Conservation (phyloP, 1,284 basidiomycete species). For the Cutaneotrichosporon cavernicola region DNA sequence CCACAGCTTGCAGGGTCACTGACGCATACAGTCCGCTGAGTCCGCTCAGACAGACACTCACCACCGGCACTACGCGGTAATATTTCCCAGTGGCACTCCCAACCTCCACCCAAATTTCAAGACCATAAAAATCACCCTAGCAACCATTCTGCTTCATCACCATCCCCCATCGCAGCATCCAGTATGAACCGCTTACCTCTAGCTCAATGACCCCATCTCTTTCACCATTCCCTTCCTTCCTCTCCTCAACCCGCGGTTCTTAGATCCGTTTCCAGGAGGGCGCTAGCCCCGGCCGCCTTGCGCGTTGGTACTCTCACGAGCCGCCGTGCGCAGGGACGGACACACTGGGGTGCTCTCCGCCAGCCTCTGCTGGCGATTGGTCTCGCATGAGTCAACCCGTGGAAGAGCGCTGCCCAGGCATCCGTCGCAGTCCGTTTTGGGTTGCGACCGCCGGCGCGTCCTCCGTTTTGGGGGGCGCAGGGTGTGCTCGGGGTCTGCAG, state of each 20-base stretch:
- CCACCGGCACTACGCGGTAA: neutral
- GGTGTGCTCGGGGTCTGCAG: slow-evolving; percentile 18
- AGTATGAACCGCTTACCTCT: slow-evolving; percentile 18
- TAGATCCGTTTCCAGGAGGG: slow-evolving; percentile 53
- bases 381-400: slow-evolving; percentile 54
- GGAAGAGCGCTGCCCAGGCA: slow-evolving; percentile 38
- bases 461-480: slow-evolving; percentile 17
- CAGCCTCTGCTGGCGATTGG: slow-evolving; percentile 52
- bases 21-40: neutral
- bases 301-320: neutral
- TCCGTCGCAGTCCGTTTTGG: slow-evolving; percentile 22
- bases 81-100: neutral
- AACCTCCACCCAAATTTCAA: neutral
- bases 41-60: neutral
- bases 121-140: neutral
- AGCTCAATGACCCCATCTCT: slow-evolving; percentile 10
- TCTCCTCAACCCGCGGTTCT: slow-evolving; percentile 49
- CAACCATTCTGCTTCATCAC: neutral
- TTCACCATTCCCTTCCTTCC: slow-evolving; percentile 18
- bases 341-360: slow-evolving; percentile 41
- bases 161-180: slow-evolving; percentile 17
- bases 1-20: too few species aligned
- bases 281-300: slow-evolving; percentile 27
- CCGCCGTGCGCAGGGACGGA: slow-evolving; percentile 10
- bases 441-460: neutral